Base-by-base conservation (phyloP, 768 basidiomycete genomes). In the Lactifluus hygrophoroides region DNA sequence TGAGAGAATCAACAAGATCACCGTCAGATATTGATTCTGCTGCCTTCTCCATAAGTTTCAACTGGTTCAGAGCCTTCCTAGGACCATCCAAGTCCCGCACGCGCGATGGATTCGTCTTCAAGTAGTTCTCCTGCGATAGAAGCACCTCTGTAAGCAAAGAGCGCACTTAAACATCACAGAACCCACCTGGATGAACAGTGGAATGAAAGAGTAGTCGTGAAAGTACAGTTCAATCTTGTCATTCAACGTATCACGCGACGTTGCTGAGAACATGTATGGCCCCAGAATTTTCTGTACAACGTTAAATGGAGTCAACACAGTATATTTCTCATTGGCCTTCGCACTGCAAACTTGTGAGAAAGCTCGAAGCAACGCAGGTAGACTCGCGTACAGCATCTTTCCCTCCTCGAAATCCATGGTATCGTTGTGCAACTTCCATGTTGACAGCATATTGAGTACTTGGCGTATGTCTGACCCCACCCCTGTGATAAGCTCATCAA, bases 151-250 rank as follows among this genome's bases (percentile, higher is more conserved):
- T 43, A 28, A 49, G 47, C 53, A 27, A 35, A 16, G 19, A 19
- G 19, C 21, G 11, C 14, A 28, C n/a, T 19, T 16, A 21, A 19
- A 13, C 3, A 28, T 49, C n/a, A 48, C 8, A 21, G 21, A 45
- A 62, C 70, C n/a, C 44, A 91, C 93, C 78, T 96, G 93, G 46
- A 98, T 88, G 71, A 99, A 98, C 32, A 99, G 72, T 0, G 96
- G 96, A 48, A 98, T 81, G 65, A 97, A 93, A 1, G 88, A 83
- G 68, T 92, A 90, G 66, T 99, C 96, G 58, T 96, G 93, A 73
- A 97, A 99, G 71, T 98, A 99, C 60, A 90, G 70, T 53, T 97
- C 95, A 76, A 95, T 90, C 75, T 97, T 97, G 63, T 97, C 92
- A 30, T 80, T 83, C 2, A 98, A 75, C 0, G 90, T 85, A 69